phyloP scores from a whole-genome alignment of 2,329 filamentous ascomycete species.

The Zopfia rhizophila region DNA sequence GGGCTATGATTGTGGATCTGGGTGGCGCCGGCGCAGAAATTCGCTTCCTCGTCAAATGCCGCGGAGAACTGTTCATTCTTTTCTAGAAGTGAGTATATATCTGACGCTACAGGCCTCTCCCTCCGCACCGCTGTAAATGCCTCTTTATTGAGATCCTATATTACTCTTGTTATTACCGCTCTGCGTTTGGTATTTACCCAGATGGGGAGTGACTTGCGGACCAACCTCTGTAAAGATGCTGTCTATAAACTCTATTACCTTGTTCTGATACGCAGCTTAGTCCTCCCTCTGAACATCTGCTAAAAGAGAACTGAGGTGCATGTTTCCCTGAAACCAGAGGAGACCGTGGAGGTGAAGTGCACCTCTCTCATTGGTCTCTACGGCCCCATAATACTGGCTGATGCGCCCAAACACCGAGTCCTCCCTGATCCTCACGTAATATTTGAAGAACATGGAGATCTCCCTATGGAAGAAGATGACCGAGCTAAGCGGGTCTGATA shows the following conservation, averaged over 20 bases:
- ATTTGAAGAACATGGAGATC: constrained; percentile 4
- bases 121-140: not conserved
- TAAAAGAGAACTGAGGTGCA: not conserved
- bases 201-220: not conserved
- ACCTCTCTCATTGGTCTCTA: constrained; percentile 9
- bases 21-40: constrained; percentile 2
- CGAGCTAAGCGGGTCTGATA: constrained; percentile 5
- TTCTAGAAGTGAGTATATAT: constrained; percentile 2
- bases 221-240: constrained; percentile 7
- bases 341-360: constrained; percentile 8
- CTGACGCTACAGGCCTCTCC: constrained; percentile 1
- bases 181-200: too few species aligned
- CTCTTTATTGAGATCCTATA: constrained; percentile 6
- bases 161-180: too few species aligned
- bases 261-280: not conserved
- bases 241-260: constrained; percentile 2
- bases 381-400: constrained; percentile 6
- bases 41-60: constrained; percentile 3
- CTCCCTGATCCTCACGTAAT: constrained; percentile 10
- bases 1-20: constrained; percentile 6
- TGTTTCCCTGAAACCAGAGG: constrained; percentile 6
- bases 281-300: constrained; percentile 1
- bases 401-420: constrained; percentile 7
- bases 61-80: constrained; percentile 5
- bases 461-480: constrained; percentile 6